Evolutionary conservation across 768 basidiomycete species (phyloP).

Genomic region (Xerocomellus amylosporus): DNA sequence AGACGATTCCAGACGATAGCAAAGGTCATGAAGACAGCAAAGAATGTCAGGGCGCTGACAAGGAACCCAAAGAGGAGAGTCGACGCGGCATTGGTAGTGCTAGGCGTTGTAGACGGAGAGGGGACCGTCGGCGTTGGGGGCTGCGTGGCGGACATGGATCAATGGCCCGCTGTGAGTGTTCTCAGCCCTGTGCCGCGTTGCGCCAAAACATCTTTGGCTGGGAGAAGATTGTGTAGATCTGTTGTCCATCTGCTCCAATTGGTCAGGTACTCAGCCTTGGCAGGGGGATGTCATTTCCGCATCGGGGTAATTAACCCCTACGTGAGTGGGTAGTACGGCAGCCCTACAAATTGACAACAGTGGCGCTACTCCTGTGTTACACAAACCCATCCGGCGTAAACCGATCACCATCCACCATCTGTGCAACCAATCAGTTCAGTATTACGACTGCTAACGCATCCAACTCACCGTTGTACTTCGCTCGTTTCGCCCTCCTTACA

Average conservation of each 20-base stretch:
- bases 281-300: background rate
- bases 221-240: background rate
- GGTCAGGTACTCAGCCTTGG: slow-evolving; percentile 6
- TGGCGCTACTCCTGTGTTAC: background rate
- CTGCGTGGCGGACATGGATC: slow-evolving; percentile 25
- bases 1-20: slow-evolving; percentile 35
- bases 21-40: slow-evolving; percentile 30
- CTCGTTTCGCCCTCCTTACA: slow-evolving; percentile 24
- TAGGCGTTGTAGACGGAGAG: slow-evolving; percentile 4
- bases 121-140: background rate
- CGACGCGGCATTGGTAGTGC: slow-evolving; percentile 19
- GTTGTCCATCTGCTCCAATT: slow-evolving; percentile 14
- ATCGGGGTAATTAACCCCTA: slow-evolving; percentile 4
- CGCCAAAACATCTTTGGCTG: background rate
- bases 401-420: slow-evolving; percentile 29
- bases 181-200: slow-evolving; percentile 9
- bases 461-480: slow-evolving; percentile 18
- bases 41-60: slow-evolving; percentile 29
- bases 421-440: background rate
- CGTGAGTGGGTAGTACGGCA: background rate
- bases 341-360: background rate
- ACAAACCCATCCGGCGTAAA: background rate
- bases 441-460: background rate
- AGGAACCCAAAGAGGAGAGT: slow-evolving; percentile 33
- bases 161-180: slow-evolving; percentile 9